Evolutionary conservation across 768 basidiomycete species (phyloP).

Genomic region (Mrakia gelida): DNA sequence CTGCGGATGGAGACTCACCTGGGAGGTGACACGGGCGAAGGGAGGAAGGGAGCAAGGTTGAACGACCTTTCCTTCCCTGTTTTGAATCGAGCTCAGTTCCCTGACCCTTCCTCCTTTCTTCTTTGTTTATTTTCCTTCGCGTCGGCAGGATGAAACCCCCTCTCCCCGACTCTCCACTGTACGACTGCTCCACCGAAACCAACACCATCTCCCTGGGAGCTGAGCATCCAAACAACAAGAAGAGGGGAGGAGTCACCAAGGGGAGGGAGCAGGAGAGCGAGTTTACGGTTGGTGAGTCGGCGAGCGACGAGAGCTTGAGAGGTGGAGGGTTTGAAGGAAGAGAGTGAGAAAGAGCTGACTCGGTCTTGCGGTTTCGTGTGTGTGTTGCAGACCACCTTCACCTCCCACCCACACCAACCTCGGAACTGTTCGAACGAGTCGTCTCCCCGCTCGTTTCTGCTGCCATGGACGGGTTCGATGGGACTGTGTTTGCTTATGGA

Average conservation of each 20-base stretch:
- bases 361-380: neutral
- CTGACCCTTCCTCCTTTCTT: neutral
- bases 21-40: neutral
- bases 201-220: slow-evolving; percentile 17
- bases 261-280: slow-evolving; percentile 27
- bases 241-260: slow-evolving; percentile 30
- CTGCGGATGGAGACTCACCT: neutral
- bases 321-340: too few relatives aligned
- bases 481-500: slow-evolving; percentile 32
- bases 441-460: slow-evolving; percentile 23
- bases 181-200: slow-evolving; percentile 23
- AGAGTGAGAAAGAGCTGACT: neutral
- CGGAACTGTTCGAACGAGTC: slow-evolving; percentile 18
- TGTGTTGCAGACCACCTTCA: slow-evolving; percentile 32
- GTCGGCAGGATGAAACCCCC: slow-evolving; percentile 3
- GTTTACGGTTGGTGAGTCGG: slow-evolving; percentile 20
- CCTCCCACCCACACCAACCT: slow-evolving; percentile 27
- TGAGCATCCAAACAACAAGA: slow-evolving; percentile 25
- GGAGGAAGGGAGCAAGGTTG: neutral
- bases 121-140: neutral
- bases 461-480: slow-evolving; percentile 28
- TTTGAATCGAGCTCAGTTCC: neutral
- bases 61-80: too few relatives aligned
- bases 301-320: neutral
- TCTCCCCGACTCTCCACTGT: neutral